Percentiles rank a stretch among this genome's conserved stretches.
Evolutionary conservation across 2,329 filamentous ascomycete genomes (phyloP).

Genomic region (Rhinocladiella mackenziei): DNA sequence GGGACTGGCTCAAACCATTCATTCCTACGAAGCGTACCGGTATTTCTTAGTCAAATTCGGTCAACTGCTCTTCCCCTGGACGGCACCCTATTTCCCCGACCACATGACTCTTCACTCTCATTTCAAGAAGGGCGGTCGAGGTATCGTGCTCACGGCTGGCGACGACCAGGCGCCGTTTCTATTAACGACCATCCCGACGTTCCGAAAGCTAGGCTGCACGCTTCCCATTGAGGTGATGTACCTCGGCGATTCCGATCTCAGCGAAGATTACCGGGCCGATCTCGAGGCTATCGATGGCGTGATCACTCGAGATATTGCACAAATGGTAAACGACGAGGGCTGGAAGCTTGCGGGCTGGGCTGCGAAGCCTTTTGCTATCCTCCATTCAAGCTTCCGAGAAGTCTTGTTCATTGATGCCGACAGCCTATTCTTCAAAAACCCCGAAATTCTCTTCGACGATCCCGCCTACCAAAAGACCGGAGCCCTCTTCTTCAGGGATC

Average conservation of each 20-base stretch:
- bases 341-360: slow-evolving; percentile 47
- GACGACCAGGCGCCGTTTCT: slow-evolving; percentile 44
- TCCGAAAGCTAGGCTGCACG: slow-evolving; percentile 29
- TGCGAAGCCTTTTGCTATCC: slow-evolving; percentile 46
- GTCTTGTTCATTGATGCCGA: slow-evolving; percentile 49
- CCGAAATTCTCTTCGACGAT: slow-evolving; percentile 42
- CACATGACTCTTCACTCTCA: slow-evolving; percentile 45
- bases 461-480: slow-evolving; percentile 42
- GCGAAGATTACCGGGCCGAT: slow-evolving; percentile 40
- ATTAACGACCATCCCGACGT: slow-evolving; percentile 40
- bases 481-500: slow-evolving; percentile 47
- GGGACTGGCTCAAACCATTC: slow-evolving; percentile 35
- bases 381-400: slow-evolving; percentile 47
- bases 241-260: slow-evolving; percentile 44
- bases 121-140: slow-evolving; percentile 41
- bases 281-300: slow-evolving; percentile 44
- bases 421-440: slow-evolving; percentile 43
- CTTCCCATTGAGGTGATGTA: slow-evolving; percentile 31
- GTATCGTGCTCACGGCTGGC: slow-evolving; percentile 46
- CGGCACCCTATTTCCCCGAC: slow-evolving; percentile 43
- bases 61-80: slow-evolving; percentile 35
- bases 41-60: slow-evolving; percentile 40
- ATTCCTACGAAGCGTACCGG: slow-evolving; percentile 44
- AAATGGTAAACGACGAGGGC: slow-evolving; percentile 44
- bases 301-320: slow-evolving; percentile 43